Conservation (phyloP, 2,329 filamentous ascomycete species). For the Verticillium isaacii region DNA sequence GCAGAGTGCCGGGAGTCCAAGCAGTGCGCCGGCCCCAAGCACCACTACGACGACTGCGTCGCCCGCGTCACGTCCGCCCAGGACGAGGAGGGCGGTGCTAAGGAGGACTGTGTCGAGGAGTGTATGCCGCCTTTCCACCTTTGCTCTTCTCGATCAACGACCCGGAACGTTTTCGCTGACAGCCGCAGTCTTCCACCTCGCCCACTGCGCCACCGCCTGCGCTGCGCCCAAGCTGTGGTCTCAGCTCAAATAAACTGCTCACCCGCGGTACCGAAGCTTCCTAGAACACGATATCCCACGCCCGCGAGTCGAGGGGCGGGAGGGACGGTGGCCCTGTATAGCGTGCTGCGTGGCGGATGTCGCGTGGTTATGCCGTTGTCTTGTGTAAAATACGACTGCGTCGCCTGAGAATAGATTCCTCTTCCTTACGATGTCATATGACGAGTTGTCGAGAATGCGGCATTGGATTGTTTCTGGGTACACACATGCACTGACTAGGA, state of each 20-base stretch:
- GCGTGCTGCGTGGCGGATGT: background rate
- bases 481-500: too few relatives aligned
- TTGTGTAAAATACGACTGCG: slow-evolving; percentile 4
- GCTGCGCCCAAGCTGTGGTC: slow-evolving; percentile 95
- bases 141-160: too few relatives aligned
- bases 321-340: background rate
- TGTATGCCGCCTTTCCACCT: slow-evolving; percentile 58
- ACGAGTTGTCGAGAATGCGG: too few relatives aligned
- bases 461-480: too few relatives aligned
- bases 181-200: slow-evolving; percentile 92
- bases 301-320: background rate
- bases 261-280: background rate
- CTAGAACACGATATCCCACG: background rate
- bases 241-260: slow-evolving; percentile 71
- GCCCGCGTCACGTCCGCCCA: slow-evolving; percentile 73
- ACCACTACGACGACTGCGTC: slow-evolving; percentile 97
- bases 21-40: slow-evolving; percentile 82
- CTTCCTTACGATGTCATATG: background rate
- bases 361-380: background rate
- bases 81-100: slow-evolving; percentile 65
- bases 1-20: slow-evolving; percentile 86
- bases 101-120: slow-evolving; percentile 98
- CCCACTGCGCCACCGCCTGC: slow-evolving; percentile 89
- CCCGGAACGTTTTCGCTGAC: background rate
- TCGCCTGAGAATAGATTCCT: slow-evolving; percentile 4